Conservation (phyloP, 306 rosid genomes). For the Elaeagnus macrophylla region DNA sequence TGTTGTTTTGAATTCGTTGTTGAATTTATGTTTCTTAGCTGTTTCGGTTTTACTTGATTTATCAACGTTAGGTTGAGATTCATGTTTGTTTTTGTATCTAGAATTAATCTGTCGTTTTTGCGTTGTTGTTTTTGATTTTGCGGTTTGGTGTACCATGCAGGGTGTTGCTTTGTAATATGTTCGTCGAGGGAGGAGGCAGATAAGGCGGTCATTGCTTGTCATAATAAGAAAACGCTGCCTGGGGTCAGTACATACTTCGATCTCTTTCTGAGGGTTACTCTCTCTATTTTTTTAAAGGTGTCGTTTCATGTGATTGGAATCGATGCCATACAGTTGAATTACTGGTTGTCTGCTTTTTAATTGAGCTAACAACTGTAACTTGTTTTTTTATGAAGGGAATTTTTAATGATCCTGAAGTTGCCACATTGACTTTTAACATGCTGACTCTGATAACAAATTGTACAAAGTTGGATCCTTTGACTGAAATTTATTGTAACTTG, state of each 20-base stretch:
- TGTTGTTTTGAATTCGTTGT: neutral
- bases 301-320: constrained; percentile 15
- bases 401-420: too few relatives aligned
- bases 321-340: neutral
- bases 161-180: constrained; percentile 88
- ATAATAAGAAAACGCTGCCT: constrained; percentile 78
- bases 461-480: too few relatives aligned
- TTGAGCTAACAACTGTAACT: neutral
- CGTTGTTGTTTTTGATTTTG: neutral
- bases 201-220: constrained; percentile 94
- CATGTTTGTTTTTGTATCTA: neutral
- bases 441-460: too few relatives aligned
- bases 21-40: constrained; percentile 5
- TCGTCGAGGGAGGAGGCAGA: constrained; percentile 93
- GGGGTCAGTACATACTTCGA: constrained; percentile 50
- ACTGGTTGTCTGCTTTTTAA: constrained; percentile 8
- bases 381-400: neutral
- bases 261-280: constrained; percentile 1
- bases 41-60: constrained; percentile 13
- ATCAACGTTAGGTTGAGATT: constrained; percentile 7
- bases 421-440: too few relatives aligned
- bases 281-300: neutral
- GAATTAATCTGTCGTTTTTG: constrained; percentile 28
- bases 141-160: constrained; percentile 23
- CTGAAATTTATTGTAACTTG: too few relatives aligned